These are phyloP conservation scores for Verticillium longisporum DNA, from an alignment of 2,329 filamentous ascomycete species.

Conservation along the genomic window DNA sequence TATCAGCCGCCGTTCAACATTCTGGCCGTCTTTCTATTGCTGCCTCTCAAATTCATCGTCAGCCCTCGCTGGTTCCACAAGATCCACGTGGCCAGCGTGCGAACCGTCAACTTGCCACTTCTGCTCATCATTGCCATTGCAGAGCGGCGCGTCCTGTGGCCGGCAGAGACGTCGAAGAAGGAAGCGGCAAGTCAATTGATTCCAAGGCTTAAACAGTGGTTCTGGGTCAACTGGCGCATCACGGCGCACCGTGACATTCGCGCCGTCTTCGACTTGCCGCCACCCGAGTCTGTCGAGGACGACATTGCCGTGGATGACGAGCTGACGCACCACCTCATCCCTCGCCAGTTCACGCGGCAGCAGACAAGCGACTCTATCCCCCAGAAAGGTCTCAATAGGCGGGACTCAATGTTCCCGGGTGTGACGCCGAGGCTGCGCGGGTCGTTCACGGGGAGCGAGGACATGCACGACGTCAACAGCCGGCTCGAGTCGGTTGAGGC, in stretches of 20 bases:
- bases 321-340: slow-evolving; percentile 50
- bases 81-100: slow-evolving; percentile 72
- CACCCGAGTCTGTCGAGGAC: slow-evolving; percentile 52
- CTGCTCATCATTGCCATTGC: slow-evolving; percentile 63
- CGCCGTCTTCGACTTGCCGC: slow-evolving; percentile 65
- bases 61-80: slow-evolving; percentile 87
- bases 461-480: slow-evolving; percentile 33
- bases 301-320: slow-evolving; percentile 55
- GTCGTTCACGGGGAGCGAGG: slow-evolving; percentile 39
- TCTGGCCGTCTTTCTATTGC: slow-evolving; percentile 63
- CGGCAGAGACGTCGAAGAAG: slow-evolving; percentile 14
- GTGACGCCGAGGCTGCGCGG: slow-evolving; percentile 42
- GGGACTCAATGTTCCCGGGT: slow-evolving; percentile 52
- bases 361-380: slow-evolving; percentile 27
- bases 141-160: slow-evolving; percentile 66
- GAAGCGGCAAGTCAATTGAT: slow-evolving; percentile 2
- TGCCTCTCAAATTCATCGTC: slow-evolving; percentile 72
- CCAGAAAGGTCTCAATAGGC: slow-evolving; percentile 30
- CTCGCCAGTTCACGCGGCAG: slow-evolving; percentile 45
- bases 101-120: slow-evolving; percentile 67
- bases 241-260: slow-evolving; percentile 66
- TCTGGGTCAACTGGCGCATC: slow-evolving; percentile 63
- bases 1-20: slow-evolving; percentile 83
- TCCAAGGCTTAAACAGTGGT: slow-evolving; percentile 30
- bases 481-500: slow-evolving; percentile 45